A percentile compares a stretch with the other conserved stretches of the same genome.
These are phyloP conservation scores for Alnus glutinosa DNA, from an alignment of 306 rosid genomes.

Conservation along the genomic window DNA sequence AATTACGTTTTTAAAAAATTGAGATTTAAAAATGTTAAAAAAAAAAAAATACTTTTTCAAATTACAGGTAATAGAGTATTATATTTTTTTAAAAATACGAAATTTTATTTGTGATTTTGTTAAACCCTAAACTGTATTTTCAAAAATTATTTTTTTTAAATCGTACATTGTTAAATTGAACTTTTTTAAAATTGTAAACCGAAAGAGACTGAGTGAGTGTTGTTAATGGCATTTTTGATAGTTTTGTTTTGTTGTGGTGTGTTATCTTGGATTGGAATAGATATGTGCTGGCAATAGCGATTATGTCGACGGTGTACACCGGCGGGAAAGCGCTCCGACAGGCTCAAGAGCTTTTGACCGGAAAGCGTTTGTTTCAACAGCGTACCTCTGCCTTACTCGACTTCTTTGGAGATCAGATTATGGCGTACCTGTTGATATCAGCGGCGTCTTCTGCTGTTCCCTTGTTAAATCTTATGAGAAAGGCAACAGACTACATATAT, in stretches of 20 bases:
- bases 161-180: no score
- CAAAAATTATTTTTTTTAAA: no score
- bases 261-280: slow-evolving; percentile 27
- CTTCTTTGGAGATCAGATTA: slow-evolving; percentile 78
- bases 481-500: slow-evolving; percentile 46
- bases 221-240: slow-evolving; percentile 5
- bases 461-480: slow-evolving; percentile 58
- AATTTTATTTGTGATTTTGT: no score
- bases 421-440: slow-evolving; percentile 76
- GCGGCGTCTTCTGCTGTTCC: slow-evolving; percentile 73
- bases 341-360: slow-evolving; percentile 39
- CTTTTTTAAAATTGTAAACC: no score
- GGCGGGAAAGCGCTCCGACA: slow-evolving; percentile 48
- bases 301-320: slow-evolving; percentile 51
- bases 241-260: background rate
- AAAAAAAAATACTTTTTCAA: no score
- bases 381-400: slow-evolving; percentile 41
- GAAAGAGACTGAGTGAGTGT: background rate
- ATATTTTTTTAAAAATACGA: no score
- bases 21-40: no score
- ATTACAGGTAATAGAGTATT: no score
- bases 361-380: slow-evolving; percentile 29
- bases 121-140: no score
- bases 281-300: slow-evolving; percentile 55
- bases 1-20: no score